A percentile compares a stretch with the other conserved stretches of the same genome.
Conservation (phyloP, 2,329 filamentous ascomycete genomes). For the Diaporthe vaccinii region DNA sequence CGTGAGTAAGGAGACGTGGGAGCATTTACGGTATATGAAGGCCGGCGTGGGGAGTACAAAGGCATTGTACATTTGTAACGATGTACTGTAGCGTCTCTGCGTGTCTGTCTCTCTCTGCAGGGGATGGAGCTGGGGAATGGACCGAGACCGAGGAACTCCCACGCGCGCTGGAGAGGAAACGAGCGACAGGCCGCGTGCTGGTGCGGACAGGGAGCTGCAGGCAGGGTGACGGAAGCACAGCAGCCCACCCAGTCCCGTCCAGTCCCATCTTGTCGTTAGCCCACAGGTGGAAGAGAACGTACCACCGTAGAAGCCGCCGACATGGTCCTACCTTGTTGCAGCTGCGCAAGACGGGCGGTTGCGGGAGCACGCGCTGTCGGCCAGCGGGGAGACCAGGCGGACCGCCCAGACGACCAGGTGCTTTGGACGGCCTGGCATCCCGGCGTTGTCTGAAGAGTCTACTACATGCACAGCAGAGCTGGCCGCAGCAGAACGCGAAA, state of each 20-base stretch:
- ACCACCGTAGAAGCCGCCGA: conserved; percentile 1
- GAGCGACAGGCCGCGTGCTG: conserved; percentile 30
- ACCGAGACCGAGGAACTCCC: conserved; percentile 33
- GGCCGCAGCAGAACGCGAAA: conserved; percentile 19
- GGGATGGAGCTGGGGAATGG: conserved; percentile 16
- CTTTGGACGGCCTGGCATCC: conserved; percentile 7
- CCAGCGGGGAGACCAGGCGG: conserved; percentile 30
- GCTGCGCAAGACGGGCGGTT: conserved; percentile 34
- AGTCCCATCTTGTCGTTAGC: conserved; percentile 3
- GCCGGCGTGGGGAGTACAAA: conserved; percentile 31
- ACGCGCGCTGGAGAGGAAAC: conserved; percentile 24
- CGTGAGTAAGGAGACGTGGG: conserved; percentile 33
- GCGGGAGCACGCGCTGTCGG: conserved; percentile 30
- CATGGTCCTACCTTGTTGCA: conserved; percentile 25
- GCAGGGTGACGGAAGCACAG: conserved; percentile 25
- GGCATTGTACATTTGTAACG: conserved; percentile 6
- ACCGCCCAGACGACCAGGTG: conserved; percentile 19
- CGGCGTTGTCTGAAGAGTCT: background rate
- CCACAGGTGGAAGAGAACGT: conserved; percentile 22
- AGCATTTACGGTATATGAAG: conserved; percentile 31
- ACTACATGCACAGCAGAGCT: background rate
- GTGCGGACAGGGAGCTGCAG: conserved; percentile 23
- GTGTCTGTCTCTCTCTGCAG: background rate
- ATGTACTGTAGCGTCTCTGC: background rate
- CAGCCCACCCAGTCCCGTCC: conserved; percentile 3